These are phyloP conservation scores for Vitis hybrid DNA, from an alignment of 177 flowering plant species.

Conservation along the genomic window DNA sequence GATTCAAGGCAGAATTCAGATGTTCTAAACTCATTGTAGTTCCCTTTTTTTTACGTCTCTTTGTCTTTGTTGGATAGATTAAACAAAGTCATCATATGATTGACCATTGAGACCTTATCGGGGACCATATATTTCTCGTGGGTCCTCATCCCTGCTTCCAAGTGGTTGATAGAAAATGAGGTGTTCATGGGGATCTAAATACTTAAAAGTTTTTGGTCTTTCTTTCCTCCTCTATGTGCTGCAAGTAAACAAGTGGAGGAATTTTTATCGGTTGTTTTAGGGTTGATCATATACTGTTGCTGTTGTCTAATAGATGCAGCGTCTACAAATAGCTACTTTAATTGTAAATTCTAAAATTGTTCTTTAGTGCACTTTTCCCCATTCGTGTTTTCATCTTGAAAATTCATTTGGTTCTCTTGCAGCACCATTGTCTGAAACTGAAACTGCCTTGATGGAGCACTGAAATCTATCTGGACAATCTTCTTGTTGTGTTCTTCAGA, in stretches of 20 bases:
- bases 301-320: too few relatives aligned
- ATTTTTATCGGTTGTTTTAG: too few relatives aligned
- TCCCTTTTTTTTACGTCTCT: too few relatives aligned
- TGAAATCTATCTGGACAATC: slow-evolving; percentile 25
- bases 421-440: slow-evolving; percentile 95
- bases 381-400: neutral
- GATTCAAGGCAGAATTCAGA: neutral
- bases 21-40: neutral
- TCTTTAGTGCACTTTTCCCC: neutral
- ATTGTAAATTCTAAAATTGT: neutral
- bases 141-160: neutral
- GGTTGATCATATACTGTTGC: too few relatives aligned
- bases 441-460: slow-evolving; percentile 88
- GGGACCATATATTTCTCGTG: neutral
- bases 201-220: neutral
- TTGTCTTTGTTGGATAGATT: too few relatives aligned
- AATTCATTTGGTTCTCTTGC: slow-evolving; percentile 33
- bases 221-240: too few relatives aligned
- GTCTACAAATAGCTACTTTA: too few relatives aligned
- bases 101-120: neutral
- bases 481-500: neutral
- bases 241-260: too few relatives aligned
- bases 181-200: neutral
- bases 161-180: too few relatives aligned
- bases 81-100: neutral